Evolutionary conservation across 2,329 filamentous ascomycete genomes (phyloP).

Genomic region (Colletotrichum cereale): DNA sequence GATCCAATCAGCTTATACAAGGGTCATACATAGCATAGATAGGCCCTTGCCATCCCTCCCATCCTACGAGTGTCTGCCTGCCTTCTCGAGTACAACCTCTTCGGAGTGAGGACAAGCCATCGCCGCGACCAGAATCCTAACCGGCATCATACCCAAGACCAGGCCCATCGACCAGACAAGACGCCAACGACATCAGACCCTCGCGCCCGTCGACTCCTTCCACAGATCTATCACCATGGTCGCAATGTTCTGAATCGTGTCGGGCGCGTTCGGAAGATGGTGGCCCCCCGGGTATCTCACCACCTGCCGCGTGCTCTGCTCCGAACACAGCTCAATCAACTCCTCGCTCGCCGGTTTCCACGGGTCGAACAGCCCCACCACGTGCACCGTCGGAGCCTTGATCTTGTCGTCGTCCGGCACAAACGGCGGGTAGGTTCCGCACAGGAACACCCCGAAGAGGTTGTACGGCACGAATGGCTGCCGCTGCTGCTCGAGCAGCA

Average conservation of each 20-base stretch:
- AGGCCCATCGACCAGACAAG: background rate
- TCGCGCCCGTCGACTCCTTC: slow-evolving; percentile 18
- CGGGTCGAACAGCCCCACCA: slow-evolving; percentile 31
- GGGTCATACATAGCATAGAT: too few species aligned
- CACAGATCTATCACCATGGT: slow-evolving; percentile 22
- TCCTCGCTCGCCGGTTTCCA: slow-evolving; percentile 27
- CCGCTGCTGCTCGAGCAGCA: slow-evolving; percentile 36
- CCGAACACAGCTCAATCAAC: slow-evolving; percentile 22
- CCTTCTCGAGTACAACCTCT: background rate
- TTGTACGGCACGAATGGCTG: slow-evolving; percentile 20
- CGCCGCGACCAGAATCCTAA: too few species aligned
- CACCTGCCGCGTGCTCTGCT: slow-evolving; percentile 22
- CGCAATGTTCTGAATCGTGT: slow-evolving; percentile 27
- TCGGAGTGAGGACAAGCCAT: background rate
- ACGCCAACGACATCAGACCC: background rate
- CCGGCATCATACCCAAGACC: background rate
- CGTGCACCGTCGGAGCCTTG: slow-evolving; percentile 24
- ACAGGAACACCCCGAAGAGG: slow-evolving; percentile 32
- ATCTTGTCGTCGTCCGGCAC: slow-evolving; percentile 27
- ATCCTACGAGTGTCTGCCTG: background rate
- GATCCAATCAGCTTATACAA: background rate
- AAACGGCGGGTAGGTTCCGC: slow-evolving; percentile 35
- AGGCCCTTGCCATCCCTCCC: too few species aligned
- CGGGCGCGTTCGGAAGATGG: slow-evolving; percentile 29
- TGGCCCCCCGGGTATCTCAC: slow-evolving; percentile 29